Base-by-base conservation (phyloP, 345 rosid species). In the Leavenworthia alabamica region DNA sequence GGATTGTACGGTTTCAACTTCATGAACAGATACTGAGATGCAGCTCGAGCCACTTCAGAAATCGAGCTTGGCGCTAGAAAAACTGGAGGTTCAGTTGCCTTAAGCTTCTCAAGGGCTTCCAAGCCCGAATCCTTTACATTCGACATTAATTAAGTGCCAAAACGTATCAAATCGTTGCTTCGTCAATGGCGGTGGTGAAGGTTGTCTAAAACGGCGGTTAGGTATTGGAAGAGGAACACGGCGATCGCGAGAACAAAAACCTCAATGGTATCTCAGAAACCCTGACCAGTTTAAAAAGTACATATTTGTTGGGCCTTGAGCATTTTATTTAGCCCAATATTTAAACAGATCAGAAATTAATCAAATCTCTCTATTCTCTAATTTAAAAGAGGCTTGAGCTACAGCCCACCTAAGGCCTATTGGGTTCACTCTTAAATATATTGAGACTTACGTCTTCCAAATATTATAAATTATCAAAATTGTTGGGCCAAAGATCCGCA, bases 61-160 rank as follows among this genome's bases (percentile, higher is more conserved):
- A 86, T 79, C 8, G 76, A 73, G 14, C 77, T 79, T 7, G 96
- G 86, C 3, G 82, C 78, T 10, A 93, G 77, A 84, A 91, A 93
- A 4, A 43, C 62, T 8, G 94, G 91, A 0, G 94, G 80, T 4
- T 89, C 94, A 0, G 90, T 82, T 2, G 87, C 80, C 54, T 77
- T 83, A 9, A 93, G 80, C 33, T 70, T 75, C 50, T 55, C 74
- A 16, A 93, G 74, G 27, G 82, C 62, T 67, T 80, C 84, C 28
- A 81, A 14, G 51, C 79, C 83, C 51, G 78, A 64, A 53, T 78
- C 78, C 37, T 16, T 61, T 19, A 76, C 60, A 6, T 51, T 54
- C 14, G 73, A 76, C 87, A 82, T 84, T 1, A 57, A 58, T 57
- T 51, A 11, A 61, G 44, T 56, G 23, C 3, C 27, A 36, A 48